These are phyloP conservation scores for Pythium phragmitis DNA, from an alignment of 352 stramenopile species.

Conservation along the genomic window DNA sequence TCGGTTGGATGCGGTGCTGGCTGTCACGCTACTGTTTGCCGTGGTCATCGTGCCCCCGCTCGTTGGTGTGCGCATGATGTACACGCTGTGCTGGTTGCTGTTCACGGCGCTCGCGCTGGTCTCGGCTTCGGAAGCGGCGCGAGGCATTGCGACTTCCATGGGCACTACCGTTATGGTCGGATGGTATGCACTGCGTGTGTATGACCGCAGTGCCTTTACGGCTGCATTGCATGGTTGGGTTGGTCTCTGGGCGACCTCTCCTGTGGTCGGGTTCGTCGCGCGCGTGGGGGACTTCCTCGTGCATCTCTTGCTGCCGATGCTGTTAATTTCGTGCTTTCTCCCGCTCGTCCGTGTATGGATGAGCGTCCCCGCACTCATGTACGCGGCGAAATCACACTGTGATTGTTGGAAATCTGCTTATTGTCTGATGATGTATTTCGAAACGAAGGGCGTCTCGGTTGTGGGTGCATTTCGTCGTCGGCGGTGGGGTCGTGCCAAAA, in stretches of 20 bases:
- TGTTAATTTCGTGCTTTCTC: slow-evolving; percentile 74
- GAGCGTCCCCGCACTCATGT: slow-evolving; percentile 73
- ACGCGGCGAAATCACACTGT: slow-evolving; percentile 11
- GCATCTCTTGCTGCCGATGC: slow-evolving; percentile 69
- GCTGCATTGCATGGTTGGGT: slow-evolving; percentile 73
- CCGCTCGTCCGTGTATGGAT: slow-evolving; percentile 80
- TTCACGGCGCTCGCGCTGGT: slow-evolving; percentile 61
- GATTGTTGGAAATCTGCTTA: neutral
- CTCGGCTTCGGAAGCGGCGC: slow-evolving; percentile 50
- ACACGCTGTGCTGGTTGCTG: slow-evolving; percentile 74
- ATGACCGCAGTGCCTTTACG: slow-evolving; percentile 76
- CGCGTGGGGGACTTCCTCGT: slow-evolving; percentile 63
- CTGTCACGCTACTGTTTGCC: slow-evolving; percentile 54
- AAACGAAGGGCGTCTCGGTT: slow-evolving; percentile 58
- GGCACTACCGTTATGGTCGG: slow-evolving; percentile 85
- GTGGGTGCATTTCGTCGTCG: slow-evolving; percentile 76
- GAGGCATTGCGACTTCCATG: slow-evolving; percentile 77
- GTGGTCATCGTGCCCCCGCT: slow-evolving; percentile 59
- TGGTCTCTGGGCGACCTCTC: slow-evolving; percentile 71
- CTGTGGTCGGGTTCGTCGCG: slow-evolving; percentile 52
- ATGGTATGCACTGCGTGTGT: slow-evolving; percentile 82
- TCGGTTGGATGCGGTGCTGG: slow-evolving; percentile 48
- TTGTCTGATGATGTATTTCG: neutral
- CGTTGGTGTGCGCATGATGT: slow-evolving; percentile 68
- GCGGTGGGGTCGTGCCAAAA: slow-evolving; percentile 66